These are phyloP conservation scores for Pichia sp. DNA, from an alignment of 1,139 yeast genomes.

Conservation along the genomic window DNA sequence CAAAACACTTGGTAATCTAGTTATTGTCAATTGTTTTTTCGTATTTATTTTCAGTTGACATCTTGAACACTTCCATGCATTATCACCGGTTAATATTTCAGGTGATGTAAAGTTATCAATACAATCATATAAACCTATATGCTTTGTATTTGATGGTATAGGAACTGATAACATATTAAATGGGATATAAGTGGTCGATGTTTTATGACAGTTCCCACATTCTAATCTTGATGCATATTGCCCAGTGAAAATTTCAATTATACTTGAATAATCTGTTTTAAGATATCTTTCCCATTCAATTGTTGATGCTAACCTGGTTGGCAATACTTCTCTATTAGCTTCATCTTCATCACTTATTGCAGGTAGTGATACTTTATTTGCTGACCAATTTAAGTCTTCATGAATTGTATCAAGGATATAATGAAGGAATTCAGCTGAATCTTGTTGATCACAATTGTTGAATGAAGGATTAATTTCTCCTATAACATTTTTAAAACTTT, in stretches of 20 bases:
- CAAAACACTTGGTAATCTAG: slow-evolving; percentile 57
- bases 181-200: slow-evolving; percentile 82
- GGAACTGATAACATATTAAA: slow-evolving; percentile 66
- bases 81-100: slow-evolving; percentile 63
- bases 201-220: slow-evolving; percentile 68
- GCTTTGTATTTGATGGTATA: slow-evolving; percentile 43
- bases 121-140: slow-evolving; percentile 49
- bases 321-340: slow-evolving; percentile 61
- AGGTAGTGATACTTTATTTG: slow-evolving; percentile 39
- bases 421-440: slow-evolving; percentile 68
- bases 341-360: slow-evolving; percentile 73
- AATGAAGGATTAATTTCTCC: slow-evolving; percentile 27
- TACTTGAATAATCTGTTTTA: slow-evolving; percentile 74
- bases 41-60: slow-evolving; percentile 45
- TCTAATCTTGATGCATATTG: slow-evolving; percentile 71
- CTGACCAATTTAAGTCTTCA: slow-evolving; percentile 48
- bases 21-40: slow-evolving; percentile 52
- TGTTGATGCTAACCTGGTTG: slow-evolving; percentile 79
- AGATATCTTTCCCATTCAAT: slow-evolving; percentile 93
- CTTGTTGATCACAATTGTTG: slow-evolving; percentile 54
- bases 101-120: slow-evolving; percentile 61
- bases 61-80: slow-evolving; percentile 75
- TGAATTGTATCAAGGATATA: slow-evolving; percentile 62
- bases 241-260: slow-evolving; percentile 57
- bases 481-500: slow-evolving; percentile 24